Percentiles rank a stretch among this genome's conserved stretches.
phyloP scores from a whole-genome alignment of 768 basidiomycete species.

The Leucocoprinus sp. region DNA sequence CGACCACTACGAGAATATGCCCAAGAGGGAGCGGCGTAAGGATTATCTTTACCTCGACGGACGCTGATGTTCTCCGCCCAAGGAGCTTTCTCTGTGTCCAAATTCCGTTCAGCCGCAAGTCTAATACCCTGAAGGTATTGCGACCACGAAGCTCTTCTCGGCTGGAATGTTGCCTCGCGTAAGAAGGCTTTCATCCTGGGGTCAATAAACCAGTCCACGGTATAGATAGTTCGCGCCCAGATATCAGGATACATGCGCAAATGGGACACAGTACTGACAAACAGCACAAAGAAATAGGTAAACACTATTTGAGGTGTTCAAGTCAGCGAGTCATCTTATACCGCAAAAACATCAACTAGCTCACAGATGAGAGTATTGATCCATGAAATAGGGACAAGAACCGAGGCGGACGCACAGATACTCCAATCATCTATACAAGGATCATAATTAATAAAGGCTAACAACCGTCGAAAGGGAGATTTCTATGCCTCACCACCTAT shows the following conservation, averaged over 20 bases:
- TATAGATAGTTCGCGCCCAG: constrained; percentile 45
- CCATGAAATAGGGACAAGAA: constrained; percentile 44
- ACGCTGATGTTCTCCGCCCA: constrained; percentile 40
- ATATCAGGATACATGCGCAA: constrained; percentile 32
- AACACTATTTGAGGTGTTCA: constrained; percentile 18
- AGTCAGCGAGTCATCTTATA: constrained; percentile 1
- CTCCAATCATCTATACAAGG: constrained; percentile 27
- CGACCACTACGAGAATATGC: background rate
- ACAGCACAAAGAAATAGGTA: constrained; percentile 47
- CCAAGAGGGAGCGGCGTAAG: constrained; percentile 29
- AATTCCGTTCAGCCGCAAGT: constrained; percentile 16
- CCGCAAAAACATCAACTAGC: constrained; percentile 14
- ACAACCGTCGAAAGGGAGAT: no score
- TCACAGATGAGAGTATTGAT: constrained; percentile 37
- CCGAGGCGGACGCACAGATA: constrained; percentile 38
- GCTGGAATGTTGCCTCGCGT: constrained; percentile 1
- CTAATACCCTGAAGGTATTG: constrained; percentile 23
- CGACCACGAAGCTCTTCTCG: constrained; percentile 8
- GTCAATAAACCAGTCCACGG: constrained; percentile 49
- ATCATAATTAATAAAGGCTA: background rate
- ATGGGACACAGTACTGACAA: constrained; percentile 40
- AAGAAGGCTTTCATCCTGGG: constrained; percentile 4
- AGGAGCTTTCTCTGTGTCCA: constrained; percentile 25
- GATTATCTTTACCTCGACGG: constrained; percentile 50
- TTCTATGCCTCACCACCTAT: constrained; percentile 23